phyloP scores from a whole-genome alignment of 768 basidiomycete genomes.

The Termitomyces sp. region DNA sequence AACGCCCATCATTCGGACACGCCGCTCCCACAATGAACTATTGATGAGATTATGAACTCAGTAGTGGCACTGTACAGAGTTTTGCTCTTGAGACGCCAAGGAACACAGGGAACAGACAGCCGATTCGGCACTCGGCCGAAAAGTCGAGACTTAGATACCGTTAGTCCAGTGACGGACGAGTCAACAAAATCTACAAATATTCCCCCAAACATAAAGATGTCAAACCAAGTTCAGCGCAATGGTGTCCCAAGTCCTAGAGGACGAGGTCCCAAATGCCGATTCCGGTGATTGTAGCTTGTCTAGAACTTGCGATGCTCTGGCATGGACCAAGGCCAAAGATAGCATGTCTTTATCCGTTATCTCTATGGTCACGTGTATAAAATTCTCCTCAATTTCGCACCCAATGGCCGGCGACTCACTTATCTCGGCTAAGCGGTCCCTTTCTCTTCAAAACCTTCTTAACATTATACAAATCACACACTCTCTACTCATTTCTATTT shows the following conservation, averaged over 20 bases:
- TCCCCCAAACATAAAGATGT: not conserved
- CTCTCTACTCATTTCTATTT: not conserved
- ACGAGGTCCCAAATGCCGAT: not conserved
- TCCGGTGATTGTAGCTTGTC: not conserved
- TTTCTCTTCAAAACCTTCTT: slow-evolving; percentile 6
- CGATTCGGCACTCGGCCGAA: slow-evolving; percentile 10
- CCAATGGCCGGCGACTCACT: slow-evolving; percentile 6
- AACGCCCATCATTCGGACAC: not conserved
- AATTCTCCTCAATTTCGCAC: not conserved
- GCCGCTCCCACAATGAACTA: not conserved
- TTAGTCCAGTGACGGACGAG: too few species aligned
- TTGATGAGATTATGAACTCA: not conserved
- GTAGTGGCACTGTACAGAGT: not conserved
- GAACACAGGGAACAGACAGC: slow-evolving; percentile 4
- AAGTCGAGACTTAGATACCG: not conserved
- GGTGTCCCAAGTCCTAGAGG: not conserved
- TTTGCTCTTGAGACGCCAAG: not conserved
- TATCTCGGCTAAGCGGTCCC: slow-evolving; percentile 13
- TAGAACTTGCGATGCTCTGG: not conserved
- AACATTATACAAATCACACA: not conserved
- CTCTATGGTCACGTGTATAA: slow-evolving; percentile 6
- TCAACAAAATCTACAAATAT: too few species aligned
- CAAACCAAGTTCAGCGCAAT: not conserved
- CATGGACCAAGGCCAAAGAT: not conserved
- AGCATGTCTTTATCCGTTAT: slow-evolving; percentile 13